Percentiles rank a stretch among this genome's conserved stretches.
phyloP scores from a whole-genome alignment of 352 stramenopile species.

The Phytophthora macrochlamydospora region DNA sequence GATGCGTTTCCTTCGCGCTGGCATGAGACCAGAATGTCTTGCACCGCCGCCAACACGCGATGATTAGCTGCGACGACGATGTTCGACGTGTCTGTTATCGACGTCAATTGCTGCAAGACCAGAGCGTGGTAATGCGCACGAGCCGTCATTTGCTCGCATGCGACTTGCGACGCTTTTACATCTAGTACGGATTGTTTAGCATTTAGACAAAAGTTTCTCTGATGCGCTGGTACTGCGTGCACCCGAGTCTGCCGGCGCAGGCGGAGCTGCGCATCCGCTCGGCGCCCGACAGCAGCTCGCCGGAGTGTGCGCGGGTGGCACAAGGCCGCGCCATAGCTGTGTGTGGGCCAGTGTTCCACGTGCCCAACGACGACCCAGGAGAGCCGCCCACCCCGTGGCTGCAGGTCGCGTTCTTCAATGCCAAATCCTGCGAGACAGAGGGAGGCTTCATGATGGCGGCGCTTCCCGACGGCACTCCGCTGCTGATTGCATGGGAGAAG shows the following conservation, averaged over 20 bases:
- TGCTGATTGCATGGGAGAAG: constrained; percentile 62
- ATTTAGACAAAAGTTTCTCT: not conserved
- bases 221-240: constrained; percentile 80
- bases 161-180: too few relatives aligned
- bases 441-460: constrained; percentile 62
- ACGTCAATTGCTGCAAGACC: too few relatives aligned
- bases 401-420: constrained; percentile 50
- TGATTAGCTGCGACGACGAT: not conserved
- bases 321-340: constrained; percentile 58
- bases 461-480: constrained; percentile 43
- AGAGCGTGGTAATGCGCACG: too few relatives aligned
- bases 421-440: constrained; percentile 26
- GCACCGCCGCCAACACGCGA: not conserved
- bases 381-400: constrained; percentile 48
- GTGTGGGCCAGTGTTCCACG: constrained; percentile 39
- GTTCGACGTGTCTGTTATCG: too few relatives aligned
- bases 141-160: too few relatives aligned
- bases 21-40: too few relatives aligned
- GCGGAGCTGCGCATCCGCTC: constrained; percentile 70
- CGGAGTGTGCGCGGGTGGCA: constrained; percentile 44
- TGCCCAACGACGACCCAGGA: constrained; percentile 17
- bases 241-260: constrained; percentile 56
- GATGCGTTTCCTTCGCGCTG: not conserved
- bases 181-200: too few relatives aligned
- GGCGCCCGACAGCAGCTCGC: constrained; percentile 49